Evolutionary conservation across 352 stramenopile genomes (phyloP).

Genomic region (Phytopythium oedochilum): DNA sequence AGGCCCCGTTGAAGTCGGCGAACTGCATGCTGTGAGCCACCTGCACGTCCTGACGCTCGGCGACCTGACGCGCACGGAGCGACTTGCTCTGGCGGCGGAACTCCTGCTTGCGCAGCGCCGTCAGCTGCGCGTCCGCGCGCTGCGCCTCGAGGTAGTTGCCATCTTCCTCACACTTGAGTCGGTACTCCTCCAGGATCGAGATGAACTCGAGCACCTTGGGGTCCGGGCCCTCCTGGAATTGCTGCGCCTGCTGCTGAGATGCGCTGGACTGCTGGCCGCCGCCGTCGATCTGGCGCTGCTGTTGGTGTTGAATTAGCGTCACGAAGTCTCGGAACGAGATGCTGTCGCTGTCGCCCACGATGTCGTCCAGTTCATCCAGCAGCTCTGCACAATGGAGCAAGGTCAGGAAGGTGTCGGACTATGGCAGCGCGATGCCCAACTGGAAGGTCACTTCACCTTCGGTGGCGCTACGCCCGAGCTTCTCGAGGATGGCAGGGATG

Average conservation of each 20-base stretch:
- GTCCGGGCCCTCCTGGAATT: constrained; percentile 59
- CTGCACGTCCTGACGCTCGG: constrained; percentile 92
- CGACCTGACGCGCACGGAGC: constrained; percentile 87
- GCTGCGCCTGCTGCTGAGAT: constrained; percentile 13
- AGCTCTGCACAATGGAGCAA: constrained; percentile 28
- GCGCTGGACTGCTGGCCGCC: not conserved
- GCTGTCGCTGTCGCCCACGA: constrained; percentile 34
- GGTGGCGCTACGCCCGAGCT: constrained; percentile 58
- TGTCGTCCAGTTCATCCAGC: constrained; percentile 66
- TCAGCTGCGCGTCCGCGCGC: constrained; percentile 84
- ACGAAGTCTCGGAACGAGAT: constrained; percentile 71
- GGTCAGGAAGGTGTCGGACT: not conserved
- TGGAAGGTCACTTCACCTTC: no score
- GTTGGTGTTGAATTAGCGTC: constrained; percentile 39
- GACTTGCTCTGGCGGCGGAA: constrained; percentile 91
- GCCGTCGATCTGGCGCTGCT: constrained; percentile 14
- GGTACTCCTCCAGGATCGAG: constrained; percentile 92
- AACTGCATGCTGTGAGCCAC: constrained; percentile 96
- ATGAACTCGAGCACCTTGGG: constrained; percentile 94
- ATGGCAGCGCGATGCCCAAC: no score
- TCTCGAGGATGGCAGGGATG: constrained; percentile 69
- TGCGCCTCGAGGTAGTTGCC: constrained; percentile 93
- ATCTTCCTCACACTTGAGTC: constrained; percentile 92
- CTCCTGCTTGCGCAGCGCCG: constrained; percentile 87
- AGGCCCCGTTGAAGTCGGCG: constrained; percentile 91